Conservation (phyloP, 2,329 filamentous ascomycete species). For the Fusarium mangiferae region DNA sequence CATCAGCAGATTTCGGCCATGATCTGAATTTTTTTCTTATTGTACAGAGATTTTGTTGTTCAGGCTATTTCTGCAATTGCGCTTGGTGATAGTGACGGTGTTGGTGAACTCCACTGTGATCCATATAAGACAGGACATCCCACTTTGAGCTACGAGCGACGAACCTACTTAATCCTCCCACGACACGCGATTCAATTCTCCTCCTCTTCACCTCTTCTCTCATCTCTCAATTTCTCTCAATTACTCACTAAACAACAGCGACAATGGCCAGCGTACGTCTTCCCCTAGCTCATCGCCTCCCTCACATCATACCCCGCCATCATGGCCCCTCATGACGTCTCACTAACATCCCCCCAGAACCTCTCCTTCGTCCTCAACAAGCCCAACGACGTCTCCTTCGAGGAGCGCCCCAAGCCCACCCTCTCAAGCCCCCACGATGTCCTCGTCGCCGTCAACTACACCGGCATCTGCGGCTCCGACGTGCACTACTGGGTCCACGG, state of each 20-base stretch:
- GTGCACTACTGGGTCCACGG: conserved; percentile 90
- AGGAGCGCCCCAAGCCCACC: conserved; percentile 78
- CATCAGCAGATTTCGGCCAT: conserved; percentile 37
- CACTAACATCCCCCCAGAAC: conserved; percentile 63
- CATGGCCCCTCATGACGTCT: conserved; percentile 33
- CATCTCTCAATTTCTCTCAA: neutral
- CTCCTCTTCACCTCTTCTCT: neutral
- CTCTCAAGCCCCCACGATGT: conserved; percentile 77
- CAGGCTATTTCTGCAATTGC: conserved; percentile 13
- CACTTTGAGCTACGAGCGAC: conserved; percentile 1
- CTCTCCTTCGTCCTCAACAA: conserved; percentile 87
- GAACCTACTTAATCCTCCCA: conserved; percentile 5
- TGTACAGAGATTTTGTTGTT: neutral
- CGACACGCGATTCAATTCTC: neutral
- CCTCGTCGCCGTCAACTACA: conserved; percentile 83
- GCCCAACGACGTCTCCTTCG: conserved; percentile 76
- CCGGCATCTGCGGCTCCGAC: conserved; percentile 89
- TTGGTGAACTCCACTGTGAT: conserved; percentile 29
- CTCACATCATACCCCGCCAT: conserved; percentile 19
- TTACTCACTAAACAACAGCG: conserved; percentile 2
- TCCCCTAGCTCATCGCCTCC: neutral
- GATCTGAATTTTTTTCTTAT: conserved; percentile 11
- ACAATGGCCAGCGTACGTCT: conserved; percentile 42
- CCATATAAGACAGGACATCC: conserved; percentile 36
- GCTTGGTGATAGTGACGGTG: neutral